These are phyloP conservation scores for Agrocybe chaxingu DNA, from an alignment of 768 basidiomycete genomes.

Conservation along the genomic window DNA sequence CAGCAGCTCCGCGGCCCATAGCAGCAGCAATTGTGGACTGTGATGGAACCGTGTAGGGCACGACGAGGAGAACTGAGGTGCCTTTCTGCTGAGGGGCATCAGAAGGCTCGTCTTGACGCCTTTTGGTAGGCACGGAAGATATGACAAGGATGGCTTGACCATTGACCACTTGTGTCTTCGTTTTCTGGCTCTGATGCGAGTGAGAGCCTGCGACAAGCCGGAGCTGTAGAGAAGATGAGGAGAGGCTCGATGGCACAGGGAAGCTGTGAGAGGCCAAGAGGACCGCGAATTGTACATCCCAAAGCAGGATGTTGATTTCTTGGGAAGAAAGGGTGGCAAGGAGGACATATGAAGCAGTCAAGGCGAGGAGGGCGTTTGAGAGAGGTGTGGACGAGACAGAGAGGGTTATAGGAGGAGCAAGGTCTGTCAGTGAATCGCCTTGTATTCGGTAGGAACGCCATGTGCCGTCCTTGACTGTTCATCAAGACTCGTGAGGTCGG, in stretches of 20 bases:
- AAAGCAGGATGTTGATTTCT: constrained; percentile 55
- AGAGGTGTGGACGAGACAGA: constrained; percentile 11
- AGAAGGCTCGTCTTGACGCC: constrained; percentile 14
- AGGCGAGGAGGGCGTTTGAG: constrained; percentile 38
- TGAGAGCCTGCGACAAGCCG: constrained; percentile 17
- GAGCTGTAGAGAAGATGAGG: constrained; percentile 20
- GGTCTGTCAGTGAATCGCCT: constrained; percentile 12
- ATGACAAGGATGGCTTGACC: constrained; percentile 53
- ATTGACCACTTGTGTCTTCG: constrained; percentile 9
- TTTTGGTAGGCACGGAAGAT: constrained; percentile 29
- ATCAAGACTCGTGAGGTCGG: neutral
- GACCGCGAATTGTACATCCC: constrained; percentile 70
- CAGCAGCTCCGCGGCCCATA: constrained; percentile 46
- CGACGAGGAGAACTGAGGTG: constrained; percentile 54
- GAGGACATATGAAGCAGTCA: constrained; percentile 57
- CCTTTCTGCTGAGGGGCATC: too few species aligned
- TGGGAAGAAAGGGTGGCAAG: constrained; percentile 38
- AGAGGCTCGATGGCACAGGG: constrained; percentile 43
- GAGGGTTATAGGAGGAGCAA: constrained; percentile 27
- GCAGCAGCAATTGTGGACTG: constrained; percentile 63
- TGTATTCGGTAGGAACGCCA: constrained; percentile 38
- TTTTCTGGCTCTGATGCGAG: constrained; percentile 6
- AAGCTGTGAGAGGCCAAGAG: constrained; percentile 53
- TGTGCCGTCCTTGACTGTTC: constrained; percentile 39
- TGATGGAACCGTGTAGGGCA: constrained; percentile 52